Evolutionary conservation across 768 basidiomycete species (phyloP).

Genomic region (Suillus bovinus): DNA sequence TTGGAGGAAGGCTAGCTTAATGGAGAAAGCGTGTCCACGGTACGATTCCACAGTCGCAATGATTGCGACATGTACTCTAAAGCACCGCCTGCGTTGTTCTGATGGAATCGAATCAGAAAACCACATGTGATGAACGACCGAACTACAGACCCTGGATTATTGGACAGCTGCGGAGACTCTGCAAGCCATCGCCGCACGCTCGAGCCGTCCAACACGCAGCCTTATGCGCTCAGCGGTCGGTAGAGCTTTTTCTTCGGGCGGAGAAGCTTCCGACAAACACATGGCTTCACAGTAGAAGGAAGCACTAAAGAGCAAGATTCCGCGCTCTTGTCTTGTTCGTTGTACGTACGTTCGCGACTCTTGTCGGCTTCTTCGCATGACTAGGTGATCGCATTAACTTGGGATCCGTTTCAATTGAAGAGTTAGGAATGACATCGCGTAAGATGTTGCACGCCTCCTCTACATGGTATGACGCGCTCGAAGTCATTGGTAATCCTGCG

Average conservation of each 20-base stretch:
- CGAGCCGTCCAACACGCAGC: conserved; percentile 56
- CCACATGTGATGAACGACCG: background rate
- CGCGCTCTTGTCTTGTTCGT: conserved; percentile 25
- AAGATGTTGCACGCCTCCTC: conserved; percentile 55
- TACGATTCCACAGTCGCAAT: too few relatives aligned
- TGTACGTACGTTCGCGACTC: background rate
- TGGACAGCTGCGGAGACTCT: conserved; percentile 70
- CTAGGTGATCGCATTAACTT: conserved; percentile 16
- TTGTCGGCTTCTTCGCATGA: conserved; percentile 17
- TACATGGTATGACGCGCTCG: conserved; percentile 48
- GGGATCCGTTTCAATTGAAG: conserved; percentile 22
- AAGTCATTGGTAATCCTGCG: conserved; percentile 43
- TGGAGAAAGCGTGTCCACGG: too few relatives aligned
- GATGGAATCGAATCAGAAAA: background rate
- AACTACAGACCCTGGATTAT: conserved; percentile 52
- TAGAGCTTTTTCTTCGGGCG: conserved; percentile 45
- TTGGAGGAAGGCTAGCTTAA: too few relatives aligned
- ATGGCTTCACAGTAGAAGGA: conserved; percentile 62
- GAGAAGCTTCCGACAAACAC: conserved; percentile 41
- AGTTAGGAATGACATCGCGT: conserved; percentile 33
- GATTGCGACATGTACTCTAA: conserved; percentile 55
- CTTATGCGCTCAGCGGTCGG: conserved; percentile 58
- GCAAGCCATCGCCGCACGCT: conserved; percentile 73
- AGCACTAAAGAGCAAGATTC: conserved; percentile 38
- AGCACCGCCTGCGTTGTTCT: conserved; percentile 65